phyloP scores from a whole-genome alignment of 768 basidiomycete species.

The Podaxis sp. region DNA sequence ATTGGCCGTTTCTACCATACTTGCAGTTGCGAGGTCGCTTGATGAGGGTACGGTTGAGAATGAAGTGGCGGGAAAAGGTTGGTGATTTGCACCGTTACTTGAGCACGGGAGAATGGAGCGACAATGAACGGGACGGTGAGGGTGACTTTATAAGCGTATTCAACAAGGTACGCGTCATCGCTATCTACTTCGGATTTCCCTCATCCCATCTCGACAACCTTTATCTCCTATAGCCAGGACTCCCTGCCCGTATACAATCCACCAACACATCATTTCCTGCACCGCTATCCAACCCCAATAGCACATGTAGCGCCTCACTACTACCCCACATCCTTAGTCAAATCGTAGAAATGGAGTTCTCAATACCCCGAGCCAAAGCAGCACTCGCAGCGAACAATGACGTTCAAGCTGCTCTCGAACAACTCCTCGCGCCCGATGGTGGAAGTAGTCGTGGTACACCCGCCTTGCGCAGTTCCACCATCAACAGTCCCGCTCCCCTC shows the following conservation, averaged over 20 bases:
- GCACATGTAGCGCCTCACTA: constrained; percentile 29
- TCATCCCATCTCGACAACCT: neutral
- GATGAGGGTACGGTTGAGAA: no score
- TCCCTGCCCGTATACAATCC: neutral
- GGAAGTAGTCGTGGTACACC: constrained; percentile 11
- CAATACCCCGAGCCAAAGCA: constrained; percentile 65
- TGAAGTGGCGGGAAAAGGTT: no score
- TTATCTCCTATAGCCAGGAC: neutral
- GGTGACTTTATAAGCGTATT: no score
- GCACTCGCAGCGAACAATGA: constrained; percentile 71
- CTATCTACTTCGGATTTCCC: no score
- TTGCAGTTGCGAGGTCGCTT: no score
- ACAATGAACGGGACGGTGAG: no score
- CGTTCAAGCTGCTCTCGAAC: constrained; percentile 79
- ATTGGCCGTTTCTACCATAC: no score
- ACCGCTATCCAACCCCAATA: neutral
- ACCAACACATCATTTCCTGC: constrained; percentile 12
- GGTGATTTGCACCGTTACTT: no score
- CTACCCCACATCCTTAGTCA: constrained; percentile 92
- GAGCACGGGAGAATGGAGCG: no score
- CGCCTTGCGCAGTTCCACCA: neutral
- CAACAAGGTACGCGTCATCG: no score
- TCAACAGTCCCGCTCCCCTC: constrained; percentile 2
- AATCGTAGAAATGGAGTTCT: constrained; percentile 95
- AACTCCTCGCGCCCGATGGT: constrained; percentile 35